These are phyloP conservation scores for Xerocomus potaroensis DNA, from an alignment of 768 basidiomycete genomes.

Conservation along the genomic window DNA sequence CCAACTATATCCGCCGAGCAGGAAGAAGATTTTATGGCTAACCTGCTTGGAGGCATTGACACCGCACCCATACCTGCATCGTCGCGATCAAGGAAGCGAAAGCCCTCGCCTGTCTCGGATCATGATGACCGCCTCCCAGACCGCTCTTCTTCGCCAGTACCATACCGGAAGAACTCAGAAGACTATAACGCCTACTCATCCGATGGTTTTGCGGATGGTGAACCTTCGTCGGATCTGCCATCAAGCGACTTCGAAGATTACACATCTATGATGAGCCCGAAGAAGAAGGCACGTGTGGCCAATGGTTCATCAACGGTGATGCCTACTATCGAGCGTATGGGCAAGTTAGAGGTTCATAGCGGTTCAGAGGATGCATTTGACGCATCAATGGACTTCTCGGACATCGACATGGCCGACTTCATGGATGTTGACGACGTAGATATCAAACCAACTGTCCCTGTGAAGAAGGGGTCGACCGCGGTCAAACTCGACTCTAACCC, in stretches of 20 bases:
- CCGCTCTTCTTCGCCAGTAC: conserved; percentile 38
- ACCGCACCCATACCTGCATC: conserved; percentile 37
- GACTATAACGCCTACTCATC: conserved; percentile 37
- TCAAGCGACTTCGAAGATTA: conserved; percentile 56
- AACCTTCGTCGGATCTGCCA: conserved; percentile 20
- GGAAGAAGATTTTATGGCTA: conserved; percentile 88
- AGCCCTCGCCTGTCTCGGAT: conserved; percentile 50
- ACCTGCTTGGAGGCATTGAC: conserved; percentile 72
- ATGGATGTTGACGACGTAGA: conserved; percentile 59
- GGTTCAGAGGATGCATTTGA: conserved; percentile 49
- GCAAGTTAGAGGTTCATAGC: conserved; percentile 55
- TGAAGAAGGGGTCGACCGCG: conserved; percentile 16
- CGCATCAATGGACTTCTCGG: conserved; percentile 48
- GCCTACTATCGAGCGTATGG: conserved; percentile 56
- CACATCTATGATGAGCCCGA: conserved; percentile 51
- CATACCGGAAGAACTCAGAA: conserved; percentile 31
- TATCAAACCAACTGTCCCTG: conserved; percentile 35
- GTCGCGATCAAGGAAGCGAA: conserved; percentile 56
- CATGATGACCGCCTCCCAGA: conserved; percentile 27
- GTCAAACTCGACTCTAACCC: conserved; percentile 16
- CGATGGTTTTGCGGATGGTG: conserved; percentile 28
- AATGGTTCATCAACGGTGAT: conserved; percentile 40
- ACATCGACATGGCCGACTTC: conserved; percentile 51
- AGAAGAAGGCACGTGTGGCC: conserved; percentile 53
- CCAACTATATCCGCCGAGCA: conserved; percentile 70